A percentile compares a stretch with the other conserved stretches of the same genome.
Conservation (phyloP, 331 rosid genomes). For the Saraca asoca region DNA sequence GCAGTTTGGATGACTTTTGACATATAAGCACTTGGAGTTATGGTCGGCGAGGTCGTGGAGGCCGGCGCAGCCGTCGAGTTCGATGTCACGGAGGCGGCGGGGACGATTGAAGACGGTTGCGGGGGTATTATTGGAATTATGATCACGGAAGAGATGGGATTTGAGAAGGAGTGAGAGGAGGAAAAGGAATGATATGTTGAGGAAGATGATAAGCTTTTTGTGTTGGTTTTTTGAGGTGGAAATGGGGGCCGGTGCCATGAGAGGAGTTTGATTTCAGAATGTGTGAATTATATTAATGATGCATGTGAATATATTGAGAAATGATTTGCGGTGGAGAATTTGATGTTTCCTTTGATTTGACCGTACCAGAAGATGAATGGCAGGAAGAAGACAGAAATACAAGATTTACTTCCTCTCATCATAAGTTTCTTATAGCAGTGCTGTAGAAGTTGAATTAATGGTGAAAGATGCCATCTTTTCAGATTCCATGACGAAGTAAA, state of each 20-base stretch:
- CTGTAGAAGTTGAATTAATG: too few relatives aligned
- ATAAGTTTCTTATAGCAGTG: not conserved
- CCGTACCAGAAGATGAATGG: slow-evolving; percentile 7
- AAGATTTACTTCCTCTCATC: slow-evolving; percentile 41
- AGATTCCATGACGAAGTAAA: too few relatives aligned
- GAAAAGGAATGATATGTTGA: slow-evolving; percentile 39
- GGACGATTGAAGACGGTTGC: slow-evolving; percentile 32
- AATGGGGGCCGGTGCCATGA: not conserved
- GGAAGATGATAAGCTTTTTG: slow-evolving; percentile 31
- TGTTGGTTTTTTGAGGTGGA: slow-evolving; percentile 2
- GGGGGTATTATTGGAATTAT: not conserved
- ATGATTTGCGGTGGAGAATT: not conserved
- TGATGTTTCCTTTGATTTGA: not conserved
- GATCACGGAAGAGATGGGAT: slow-evolving; percentile 5
- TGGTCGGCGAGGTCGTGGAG: slow-evolving; percentile 41
- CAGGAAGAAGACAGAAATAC: slow-evolving; percentile 24
- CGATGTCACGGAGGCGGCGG: slow-evolving; percentile 20
- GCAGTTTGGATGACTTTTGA: slow-evolving; percentile 46
- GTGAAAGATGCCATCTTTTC: too few relatives aligned
- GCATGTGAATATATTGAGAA: slow-evolving; percentile 1
- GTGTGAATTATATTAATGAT: too few relatives aligned
- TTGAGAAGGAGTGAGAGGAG: slow-evolving; percentile 40
- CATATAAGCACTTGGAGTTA: slow-evolving; percentile 55
- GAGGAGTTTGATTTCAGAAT: too few relatives aligned
- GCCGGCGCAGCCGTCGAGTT: slow-evolving; percentile 36